Evolutionary conservation across 2,329 filamentous ascomycete species (phyloP).

Genomic region (Apiospora koreana): DNA sequence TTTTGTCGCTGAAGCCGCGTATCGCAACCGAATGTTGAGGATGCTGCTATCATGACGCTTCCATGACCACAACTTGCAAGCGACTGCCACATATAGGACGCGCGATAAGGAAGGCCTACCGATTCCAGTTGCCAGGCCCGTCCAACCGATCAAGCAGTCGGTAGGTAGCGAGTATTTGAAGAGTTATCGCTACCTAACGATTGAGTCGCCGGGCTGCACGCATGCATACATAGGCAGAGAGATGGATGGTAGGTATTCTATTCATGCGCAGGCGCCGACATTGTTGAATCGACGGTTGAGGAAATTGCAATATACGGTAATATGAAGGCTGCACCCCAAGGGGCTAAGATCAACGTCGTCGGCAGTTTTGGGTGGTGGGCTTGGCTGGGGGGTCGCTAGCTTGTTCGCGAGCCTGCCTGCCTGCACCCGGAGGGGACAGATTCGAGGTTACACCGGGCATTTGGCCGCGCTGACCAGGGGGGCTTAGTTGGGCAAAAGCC

Average conservation of each 20-base stretch:
- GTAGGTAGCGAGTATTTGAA: neutral
- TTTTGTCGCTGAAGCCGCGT: neutral
- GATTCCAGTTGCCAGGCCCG: neutral
- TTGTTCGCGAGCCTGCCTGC: neutral
- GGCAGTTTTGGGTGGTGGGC: neutral
- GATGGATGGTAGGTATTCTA: neutral
- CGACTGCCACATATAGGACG: neutral
- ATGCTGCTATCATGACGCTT: neutral
- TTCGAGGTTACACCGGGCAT: conserved; percentile 4
- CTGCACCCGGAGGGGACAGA: neutral
- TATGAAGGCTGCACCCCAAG: neutral
- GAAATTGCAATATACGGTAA: conserved; percentile 2
- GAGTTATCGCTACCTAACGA: neutral
- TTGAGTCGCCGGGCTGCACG: neutral
- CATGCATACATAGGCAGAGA: neutral
- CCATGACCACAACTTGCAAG: neutral
- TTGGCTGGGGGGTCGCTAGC: neutral
- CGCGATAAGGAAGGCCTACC: neutral
- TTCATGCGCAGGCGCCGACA: neutral
- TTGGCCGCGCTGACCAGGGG: neutral
- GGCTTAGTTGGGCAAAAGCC: neutral
- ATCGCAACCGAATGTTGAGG: neutral
- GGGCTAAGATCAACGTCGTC: neutral
- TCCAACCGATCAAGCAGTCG: neutral
- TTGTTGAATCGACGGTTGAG: neutral